These are phyloP conservation scores for Pseudogymnoascus sp. DNA, from an alignment of 2,329 filamentous ascomycete species.

Conservation along the genomic window DNA sequence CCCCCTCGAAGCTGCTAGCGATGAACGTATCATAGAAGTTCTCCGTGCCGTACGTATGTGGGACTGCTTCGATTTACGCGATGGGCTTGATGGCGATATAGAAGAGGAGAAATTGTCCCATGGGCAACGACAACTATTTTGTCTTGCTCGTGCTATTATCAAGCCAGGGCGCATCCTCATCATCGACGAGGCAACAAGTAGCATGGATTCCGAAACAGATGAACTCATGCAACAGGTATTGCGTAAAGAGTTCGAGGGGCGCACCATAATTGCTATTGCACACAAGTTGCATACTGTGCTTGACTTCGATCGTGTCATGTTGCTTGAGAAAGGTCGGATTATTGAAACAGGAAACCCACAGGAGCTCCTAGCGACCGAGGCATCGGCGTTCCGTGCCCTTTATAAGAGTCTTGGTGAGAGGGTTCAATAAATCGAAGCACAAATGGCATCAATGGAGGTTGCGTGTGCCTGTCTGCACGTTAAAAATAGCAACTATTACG, in stretches of 20 bases:
- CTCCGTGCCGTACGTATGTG: slow-evolving; percentile 61
- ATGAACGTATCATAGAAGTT: slow-evolving; percentile 76
- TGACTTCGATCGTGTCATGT: slow-evolving; percentile 42
- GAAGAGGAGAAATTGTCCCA: slow-evolving; percentile 70
- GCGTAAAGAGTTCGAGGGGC: slow-evolving; percentile 41
- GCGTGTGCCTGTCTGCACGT: not conserved
- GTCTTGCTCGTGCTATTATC: slow-evolving; percentile 39
- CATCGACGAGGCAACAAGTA: slow-evolving; percentile 38
- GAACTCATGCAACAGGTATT: slow-evolving; percentile 46
- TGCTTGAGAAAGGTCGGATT: slow-evolving; percentile 48
- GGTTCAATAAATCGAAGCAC: not conserved
- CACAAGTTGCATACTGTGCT: slow-evolving; percentile 37
- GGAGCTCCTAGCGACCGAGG: not conserved
- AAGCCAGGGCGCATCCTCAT: slow-evolving; percentile 33
- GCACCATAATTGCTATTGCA: slow-evolving; percentile 42
- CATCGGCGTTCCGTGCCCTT: slow-evolving; percentile 6
- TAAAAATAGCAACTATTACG: not conserved
- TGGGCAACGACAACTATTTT: slow-evolving; percentile 42
- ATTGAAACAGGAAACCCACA: slow-evolving; percentile 60
- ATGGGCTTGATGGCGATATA: slow-evolving; percentile 30
- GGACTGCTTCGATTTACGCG: slow-evolving; percentile 30
- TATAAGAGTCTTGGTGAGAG: not conserved
- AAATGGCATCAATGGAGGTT: not conserved
- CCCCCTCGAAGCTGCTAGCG: slow-evolving; percentile 73
- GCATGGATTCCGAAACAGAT: slow-evolving; percentile 51